Evolutionary conservation across 2,329 filamentous ascomycete genomes (phyloP), one percentile per base, ranked within the genome.

Genomic region (Fusarium aywerte): DNA sequence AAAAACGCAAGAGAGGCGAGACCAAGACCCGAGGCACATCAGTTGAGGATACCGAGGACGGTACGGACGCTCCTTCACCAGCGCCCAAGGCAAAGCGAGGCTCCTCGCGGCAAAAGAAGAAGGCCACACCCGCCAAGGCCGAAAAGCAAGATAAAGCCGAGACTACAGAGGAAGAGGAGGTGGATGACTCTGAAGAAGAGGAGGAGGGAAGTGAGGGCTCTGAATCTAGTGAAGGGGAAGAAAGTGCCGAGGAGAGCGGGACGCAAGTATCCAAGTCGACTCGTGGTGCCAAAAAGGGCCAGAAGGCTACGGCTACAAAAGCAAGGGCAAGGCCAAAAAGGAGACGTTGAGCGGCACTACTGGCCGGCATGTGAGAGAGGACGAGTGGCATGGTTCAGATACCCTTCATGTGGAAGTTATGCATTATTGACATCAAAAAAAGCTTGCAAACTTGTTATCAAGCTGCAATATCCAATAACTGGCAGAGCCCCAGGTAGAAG

Each of bases 11-110:
- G 74, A 79, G 82, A 33, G 77, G 76, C 20, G 76, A 77, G 20
- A 77, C 79, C 12, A 79, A 78, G 56, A 75, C 78, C 2, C 80
- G 79, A 47, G 78, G 76, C 10, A 75, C 78, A n/a, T 82, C 83
- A 13, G 80, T 81, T 7, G 83, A 84, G 12, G 84, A 83, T 54
- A 84, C 80, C 13, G 77, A 83, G 69, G 79, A 84, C 50, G 75
- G 78, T 65, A 78, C 82, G 52, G 81, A 82, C 65, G 71, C 78
- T 36, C 68, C 73, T 42, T 77, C 80, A 52, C 77, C 77, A 7
- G 67, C 66, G 6, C 55, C 68, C 18, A 81, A 78, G 69, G 75
- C 79, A 20, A 81, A 79, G 11, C 79, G 83, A 58, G 78, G 79
- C n/a, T 74, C 78, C 21, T 75, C 78, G 2, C 73, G 82, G 58